phyloP scores from a whole-genome alignment of 106 monocot genomes.

The Dendrobium officinale region DNA sequence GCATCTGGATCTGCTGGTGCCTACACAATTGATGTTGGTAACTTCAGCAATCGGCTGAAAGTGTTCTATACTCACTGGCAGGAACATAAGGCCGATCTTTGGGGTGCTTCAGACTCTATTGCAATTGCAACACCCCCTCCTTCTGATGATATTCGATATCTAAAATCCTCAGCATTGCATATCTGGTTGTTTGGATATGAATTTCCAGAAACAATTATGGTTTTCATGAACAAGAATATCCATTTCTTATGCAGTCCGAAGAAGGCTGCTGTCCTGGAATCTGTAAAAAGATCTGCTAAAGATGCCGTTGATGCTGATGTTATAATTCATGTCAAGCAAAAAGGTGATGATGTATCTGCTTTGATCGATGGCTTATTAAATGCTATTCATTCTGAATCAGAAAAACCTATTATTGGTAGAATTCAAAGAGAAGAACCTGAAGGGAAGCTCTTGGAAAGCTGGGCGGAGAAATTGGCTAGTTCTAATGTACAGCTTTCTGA shows the following conservation, averaged over 20 bases:
- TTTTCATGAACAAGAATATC: constrained; percentile 80
- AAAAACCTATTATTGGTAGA: constrained; percentile 47
- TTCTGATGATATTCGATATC: constrained; percentile 85
- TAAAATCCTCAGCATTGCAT: constrained; percentile 87
- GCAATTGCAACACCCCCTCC: constrained; percentile 76
- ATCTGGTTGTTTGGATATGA: constrained; percentile 94
- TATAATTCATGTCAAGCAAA: constrained; percentile 73
- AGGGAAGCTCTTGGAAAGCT: constrained; percentile 79
- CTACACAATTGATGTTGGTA: constrained; percentile 67
- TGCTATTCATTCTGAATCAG: constrained; percentile 44
- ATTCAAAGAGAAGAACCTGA: constrained; percentile 81
- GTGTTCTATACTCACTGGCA: constrained; percentile 73
- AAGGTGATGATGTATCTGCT: constrained; percentile 55
- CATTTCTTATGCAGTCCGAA: constrained; percentile 87
- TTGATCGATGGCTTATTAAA: constrained; percentile 61
- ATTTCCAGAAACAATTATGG: constrained; percentile 94
- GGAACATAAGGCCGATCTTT: constrained; percentile 43
- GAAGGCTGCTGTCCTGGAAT: constrained; percentile 73
- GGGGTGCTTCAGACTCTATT: constrained; percentile 63
- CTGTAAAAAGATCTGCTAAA: constrained; percentile 57
- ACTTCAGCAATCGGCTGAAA: constrained; percentile 60
- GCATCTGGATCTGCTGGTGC: constrained; percentile 14
- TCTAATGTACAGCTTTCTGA: constrained; percentile 58
- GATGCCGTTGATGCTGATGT: constrained; percentile 67
- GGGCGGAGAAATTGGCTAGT: constrained; percentile 57